Base-by-base conservation (phyloP, 768 basidiomycete genomes). In the Lactifluus piperatus region DNA sequence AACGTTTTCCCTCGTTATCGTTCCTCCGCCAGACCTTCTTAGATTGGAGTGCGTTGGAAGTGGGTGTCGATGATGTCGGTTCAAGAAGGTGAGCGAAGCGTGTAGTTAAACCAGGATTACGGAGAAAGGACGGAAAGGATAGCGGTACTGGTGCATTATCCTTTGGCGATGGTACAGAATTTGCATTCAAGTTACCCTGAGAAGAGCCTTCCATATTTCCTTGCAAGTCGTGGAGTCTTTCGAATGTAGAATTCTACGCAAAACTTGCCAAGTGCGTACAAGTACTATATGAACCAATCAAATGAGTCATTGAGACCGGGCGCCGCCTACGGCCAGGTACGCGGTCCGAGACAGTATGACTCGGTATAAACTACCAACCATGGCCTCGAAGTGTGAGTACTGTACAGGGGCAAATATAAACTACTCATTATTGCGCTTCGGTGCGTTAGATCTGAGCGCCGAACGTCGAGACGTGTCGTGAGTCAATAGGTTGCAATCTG, bases 1-100 rank as follows among this genome's bases (percentile, higher is more conserved):
- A 88, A 34, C 87, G 84, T 70, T 87, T 91, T 36, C 90, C 90
- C 62, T 88, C 85, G 51, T 81, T 84, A 51, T 84, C 82, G 56
- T 79, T 79, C 53, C 83, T 73, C 51, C 67, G 73, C 57, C 64
- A 68, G 39, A 72, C 76, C 65, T 78, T 81, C 71, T 74, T 81
- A 26, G 64, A 45, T 1, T 63, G 52, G 6, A 58, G 45, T 24
- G 20, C 3, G 22, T 22, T 44, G 20, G 49, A 56, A 41, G 56
- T 52, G 2, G 64, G 50, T 24, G 51, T 9, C 2, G 20, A 41
- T 26, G n/a, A 34, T 16, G 45, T 47, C 24, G 32, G 29, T 26
- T 50, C 45, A 29, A 44, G 74, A 6, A 86, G 74, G 67, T 84
- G 79, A 0, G 83, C 79, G 63, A 76, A 85, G 22, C 79, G 74